Conservation (phyloP, 176 grass and related monocot species). For the Oryza coarctata region DNA sequence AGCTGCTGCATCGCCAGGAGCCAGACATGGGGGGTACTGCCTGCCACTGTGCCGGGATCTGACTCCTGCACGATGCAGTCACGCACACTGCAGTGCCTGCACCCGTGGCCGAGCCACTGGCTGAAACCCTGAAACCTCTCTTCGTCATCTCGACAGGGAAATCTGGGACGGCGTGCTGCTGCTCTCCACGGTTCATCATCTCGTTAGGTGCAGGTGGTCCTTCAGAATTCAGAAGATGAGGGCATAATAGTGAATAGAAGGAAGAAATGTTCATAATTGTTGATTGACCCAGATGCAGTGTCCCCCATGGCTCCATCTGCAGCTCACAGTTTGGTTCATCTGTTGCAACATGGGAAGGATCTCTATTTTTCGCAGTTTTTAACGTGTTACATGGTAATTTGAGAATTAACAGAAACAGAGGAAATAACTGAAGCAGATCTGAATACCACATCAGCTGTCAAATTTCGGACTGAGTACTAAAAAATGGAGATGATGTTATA, state of each 20-base stretch:
- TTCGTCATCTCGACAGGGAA: neutral
- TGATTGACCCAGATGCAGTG: neutral
- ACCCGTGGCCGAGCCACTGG: too few species aligned
- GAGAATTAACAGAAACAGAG: neutral
- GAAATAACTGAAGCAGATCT: neutral
- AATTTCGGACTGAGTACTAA: neutral
- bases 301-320: neutral
- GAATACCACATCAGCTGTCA: neutral
- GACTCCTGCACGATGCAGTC: neutral
- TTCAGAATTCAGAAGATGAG: neutral
- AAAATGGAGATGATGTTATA: neutral
- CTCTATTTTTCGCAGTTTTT: too few species aligned
- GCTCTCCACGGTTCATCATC: neutral
- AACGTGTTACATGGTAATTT: neutral
- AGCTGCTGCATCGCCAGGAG: slow-evolving; percentile 43
- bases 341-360: neutral
- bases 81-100: neutral
- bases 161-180: neutral
- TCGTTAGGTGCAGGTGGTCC: neutral
- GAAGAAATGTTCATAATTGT: neutral
- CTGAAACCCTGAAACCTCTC: neutral
- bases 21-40: neutral
- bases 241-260: neutral
- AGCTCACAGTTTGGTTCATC: neutral
- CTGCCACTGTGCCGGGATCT: slow-evolving; percentile 25